These are phyloP conservation scores for Penicillium arizonense DNA, from an alignment of 495 filamentous ascomycete species.

Conservation along the genomic window DNA sequence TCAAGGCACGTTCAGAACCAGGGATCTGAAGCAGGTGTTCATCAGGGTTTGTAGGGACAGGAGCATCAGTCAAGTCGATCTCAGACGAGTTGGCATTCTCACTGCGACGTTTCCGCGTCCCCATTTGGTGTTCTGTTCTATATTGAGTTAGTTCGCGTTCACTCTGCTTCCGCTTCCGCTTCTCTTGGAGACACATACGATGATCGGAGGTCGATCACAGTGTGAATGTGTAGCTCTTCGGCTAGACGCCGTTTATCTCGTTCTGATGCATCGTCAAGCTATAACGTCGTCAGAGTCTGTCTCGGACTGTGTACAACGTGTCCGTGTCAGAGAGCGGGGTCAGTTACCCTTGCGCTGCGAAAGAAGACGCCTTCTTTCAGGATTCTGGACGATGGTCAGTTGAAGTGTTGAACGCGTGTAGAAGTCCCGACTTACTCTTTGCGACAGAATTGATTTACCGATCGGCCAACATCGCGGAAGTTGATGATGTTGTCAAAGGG, in stretches of 20 bases:
- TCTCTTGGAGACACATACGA: conserved; percentile 43
- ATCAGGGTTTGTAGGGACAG: conserved; percentile 38
- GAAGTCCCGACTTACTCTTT: conserved; percentile 43
- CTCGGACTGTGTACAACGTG: background rate
- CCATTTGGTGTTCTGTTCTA: conserved; percentile 72
- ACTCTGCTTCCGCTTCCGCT: background rate
- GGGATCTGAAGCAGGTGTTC: conserved; percentile 54
- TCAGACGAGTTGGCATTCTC: conserved; percentile 23
- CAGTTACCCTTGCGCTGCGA: conserved; percentile 68
- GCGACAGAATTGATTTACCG: conserved; percentile 60
- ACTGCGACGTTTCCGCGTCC: conserved; percentile 59
- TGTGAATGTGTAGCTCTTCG: conserved; percentile 63
- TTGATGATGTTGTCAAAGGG: conserved; percentile 71
- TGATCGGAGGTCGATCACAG: conserved; percentile 76
- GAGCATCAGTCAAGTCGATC: conserved; percentile 24
- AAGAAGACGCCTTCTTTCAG: conserved; percentile 68
- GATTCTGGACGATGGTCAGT: conserved; percentile 39
- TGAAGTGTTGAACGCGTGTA: background rate
- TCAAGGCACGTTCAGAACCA: conserved; percentile 55
- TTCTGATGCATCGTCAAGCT: conserved; percentile 66
- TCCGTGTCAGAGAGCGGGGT: background rate
- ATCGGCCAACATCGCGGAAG: conserved; percentile 80
- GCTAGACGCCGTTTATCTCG: conserved; percentile 58
- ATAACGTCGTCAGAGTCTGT: conserved; percentile 1
- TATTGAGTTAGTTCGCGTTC: conserved; percentile 2